Evolutionary conservation across 164 flowering plant species (phyloP).

Genomic region (Aristolochia fimbriata): DNA sequence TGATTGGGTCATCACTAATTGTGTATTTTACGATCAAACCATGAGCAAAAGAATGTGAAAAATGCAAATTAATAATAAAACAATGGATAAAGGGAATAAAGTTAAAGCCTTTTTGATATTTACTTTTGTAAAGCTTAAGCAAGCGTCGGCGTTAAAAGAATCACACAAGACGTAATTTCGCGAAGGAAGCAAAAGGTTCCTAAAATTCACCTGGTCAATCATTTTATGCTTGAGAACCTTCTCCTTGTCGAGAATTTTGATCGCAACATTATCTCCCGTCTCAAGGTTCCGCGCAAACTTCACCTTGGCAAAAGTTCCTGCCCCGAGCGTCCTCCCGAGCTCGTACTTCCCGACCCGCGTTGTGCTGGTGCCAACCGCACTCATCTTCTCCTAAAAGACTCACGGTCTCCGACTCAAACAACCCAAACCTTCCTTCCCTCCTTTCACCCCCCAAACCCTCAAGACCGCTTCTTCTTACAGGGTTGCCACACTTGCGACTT

Average conservation of each 20-base stretch:
- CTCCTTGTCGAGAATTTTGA: slow-evolving; percentile 74
- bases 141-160: background rate
- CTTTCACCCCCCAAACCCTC: background rate
- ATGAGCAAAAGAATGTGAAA: too few species aligned
- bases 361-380: slow-evolving; percentile 5
- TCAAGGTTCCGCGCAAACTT: slow-evolving; percentile 59
- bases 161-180: background rate
- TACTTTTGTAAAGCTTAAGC: background rate
- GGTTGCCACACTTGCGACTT: slow-evolving; percentile 45
- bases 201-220: slow-evolving; percentile 54
- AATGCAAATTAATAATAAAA: too few species aligned
- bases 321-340: slow-evolving; percentile 71
- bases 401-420: background rate
- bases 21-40: too few species aligned
- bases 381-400: background rate
- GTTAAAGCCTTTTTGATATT: too few species aligned
- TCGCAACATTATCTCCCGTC: slow-evolving; percentile 61
- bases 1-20: too few species aligned
- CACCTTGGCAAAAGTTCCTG: slow-evolving; percentile 78
- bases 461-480: slow-evolving; percentile 36
- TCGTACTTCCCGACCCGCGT: slow-evolving; percentile 73
- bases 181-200: background rate
- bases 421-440: slow-evolving; percentile 1
- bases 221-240: slow-evolving; percentile 71
- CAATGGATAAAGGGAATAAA: too few species aligned